Conservation (phyloP, 495 filamentous ascomycete species). For the Penicillium paradoxum region DNA sequence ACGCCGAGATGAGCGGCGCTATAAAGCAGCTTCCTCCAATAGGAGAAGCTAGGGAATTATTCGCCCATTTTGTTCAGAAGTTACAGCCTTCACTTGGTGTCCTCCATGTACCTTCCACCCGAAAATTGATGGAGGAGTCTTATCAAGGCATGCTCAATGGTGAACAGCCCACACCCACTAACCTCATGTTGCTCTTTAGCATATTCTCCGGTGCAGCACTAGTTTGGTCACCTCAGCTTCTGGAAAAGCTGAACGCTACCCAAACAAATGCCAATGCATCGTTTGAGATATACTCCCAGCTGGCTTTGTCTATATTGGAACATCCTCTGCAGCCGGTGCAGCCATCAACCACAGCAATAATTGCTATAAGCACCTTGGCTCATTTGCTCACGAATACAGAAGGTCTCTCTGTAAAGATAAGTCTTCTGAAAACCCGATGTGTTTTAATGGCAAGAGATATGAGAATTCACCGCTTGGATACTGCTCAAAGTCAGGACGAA, state of each 20-base stretch:
- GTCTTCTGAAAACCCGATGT: slow-evolving; percentile 19
- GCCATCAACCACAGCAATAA: slow-evolving; percentile 22
- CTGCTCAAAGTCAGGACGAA: slow-evolving; percentile 17
- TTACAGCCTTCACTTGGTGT: slow-evolving; percentile 23
- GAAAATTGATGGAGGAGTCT: slow-evolving; percentile 16
- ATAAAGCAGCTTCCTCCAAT: slow-evolving; percentile 20
- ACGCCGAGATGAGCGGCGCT: slow-evolving; percentile 2
- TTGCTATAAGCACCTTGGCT: slow-evolving; percentile 17
- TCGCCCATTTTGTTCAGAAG: slow-evolving; percentile 20
- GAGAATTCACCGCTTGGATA: slow-evolving; percentile 27
- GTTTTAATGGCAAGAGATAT: slow-evolving; percentile 23
- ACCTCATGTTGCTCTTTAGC: slow-evolving; percentile 19
- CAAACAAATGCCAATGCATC: slow-evolving; percentile 16
- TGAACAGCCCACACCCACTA: slow-evolving; percentile 6
- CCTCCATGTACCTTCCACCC: slow-evolving; percentile 25
- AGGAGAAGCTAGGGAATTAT: slow-evolving; percentile 18
- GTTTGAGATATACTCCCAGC: slow-evolving; percentile 16
- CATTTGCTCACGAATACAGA: slow-evolving; percentile 21
- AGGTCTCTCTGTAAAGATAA: slow-evolving; percentile 17
- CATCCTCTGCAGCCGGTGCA: slow-evolving; percentile 11
- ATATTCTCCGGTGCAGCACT: slow-evolving; percentile 25
- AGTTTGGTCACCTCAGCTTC: slow-evolving; percentile 19
- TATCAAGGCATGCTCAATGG: slow-evolving; percentile 22
- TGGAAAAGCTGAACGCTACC: slow-evolving; percentile 19
- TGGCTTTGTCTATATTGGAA: slow-evolving; percentile 21